A percentile compares a stretch with the other conserved stretches of the same genome.
These are phyloP conservation scores for Rhododendron griersonianum DNA, from an alignment of 148 eudicot species.

Conservation along the genomic window DNA sequence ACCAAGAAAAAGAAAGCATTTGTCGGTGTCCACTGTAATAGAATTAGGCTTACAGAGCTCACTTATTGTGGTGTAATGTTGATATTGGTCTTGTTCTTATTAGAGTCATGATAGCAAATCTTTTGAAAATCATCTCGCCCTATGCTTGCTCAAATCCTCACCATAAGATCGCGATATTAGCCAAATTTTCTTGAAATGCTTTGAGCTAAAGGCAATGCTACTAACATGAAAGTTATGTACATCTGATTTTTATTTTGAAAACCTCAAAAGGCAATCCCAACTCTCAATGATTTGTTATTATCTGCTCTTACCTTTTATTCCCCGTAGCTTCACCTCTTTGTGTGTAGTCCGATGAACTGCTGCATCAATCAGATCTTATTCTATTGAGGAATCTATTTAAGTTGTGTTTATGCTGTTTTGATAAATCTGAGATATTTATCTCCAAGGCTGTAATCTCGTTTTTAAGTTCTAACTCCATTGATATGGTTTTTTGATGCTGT, in stretches of 20 bases:
- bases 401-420: background rate
- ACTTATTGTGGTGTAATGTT: background rate
- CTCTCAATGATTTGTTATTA: background rate
- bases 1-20: background rate
- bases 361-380: background rate
- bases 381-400: background rate
- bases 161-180: background rate
- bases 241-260: background rate
- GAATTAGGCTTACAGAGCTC: background rate
- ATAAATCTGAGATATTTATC: background rate
- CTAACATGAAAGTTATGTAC: background rate
- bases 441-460: background rate
- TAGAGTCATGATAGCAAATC: background rate
- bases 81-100: background rate
- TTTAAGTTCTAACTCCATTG: background rate
- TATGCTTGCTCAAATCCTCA: background rate
- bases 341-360: background rate
- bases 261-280: background rate
- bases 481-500: background rate
- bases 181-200: background rate
- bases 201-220: background rate
- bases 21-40: background rate
- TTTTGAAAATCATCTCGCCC: background rate
- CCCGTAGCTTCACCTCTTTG: background rate
- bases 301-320: background rate